These are phyloP conservation scores for Curvularia lunata DNA, from an alignment of 2,329 filamentous ascomycete species.

Conservation along the genomic window DNA sequence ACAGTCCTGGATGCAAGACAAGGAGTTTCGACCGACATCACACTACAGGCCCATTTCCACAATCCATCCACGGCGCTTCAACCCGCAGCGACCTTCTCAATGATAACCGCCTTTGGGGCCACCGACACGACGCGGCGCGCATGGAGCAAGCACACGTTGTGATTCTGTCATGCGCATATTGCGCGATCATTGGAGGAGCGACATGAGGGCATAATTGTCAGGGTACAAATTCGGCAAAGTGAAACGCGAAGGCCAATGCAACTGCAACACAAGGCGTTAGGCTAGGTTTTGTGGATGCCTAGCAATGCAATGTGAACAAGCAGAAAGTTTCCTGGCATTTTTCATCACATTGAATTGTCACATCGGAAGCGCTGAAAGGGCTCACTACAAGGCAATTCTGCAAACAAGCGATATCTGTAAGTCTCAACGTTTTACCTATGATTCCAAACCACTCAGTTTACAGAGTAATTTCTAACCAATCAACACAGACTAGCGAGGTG, in stretches of 20 bases:
- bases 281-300: slow-evolving; percentile 15
- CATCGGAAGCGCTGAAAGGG: slow-evolving; percentile 29
- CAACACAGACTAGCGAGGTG: background rate
- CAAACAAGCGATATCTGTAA: slow-evolving; percentile 11
- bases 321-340: background rate
- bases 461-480: slow-evolving; percentile 25
- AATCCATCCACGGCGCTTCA: slow-evolving; percentile 18
- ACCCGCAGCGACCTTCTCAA: slow-evolving; percentile 1
- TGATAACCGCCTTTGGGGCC: slow-evolving; percentile 22
- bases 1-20: background rate
- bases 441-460: slow-evolving; percentile 1
- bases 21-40: slow-evolving; percentile 2
- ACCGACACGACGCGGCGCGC: slow-evolving; percentile 10
- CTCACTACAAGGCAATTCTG: slow-evolving; percentile 21
- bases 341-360: slow-evolving; percentile 26
- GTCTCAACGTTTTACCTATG: slow-evolving; percentile 18
- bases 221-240: slow-evolving; percentile 26
- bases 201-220: slow-evolving; percentile 21
- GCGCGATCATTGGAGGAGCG: slow-evolving; percentile 25
- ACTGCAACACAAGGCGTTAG: slow-evolving; percentile 35
- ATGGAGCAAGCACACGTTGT: slow-evolving; percentile 8
- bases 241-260: slow-evolving; percentile 27
- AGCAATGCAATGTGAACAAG: slow-evolving; percentile 14
- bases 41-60: slow-evolving; percentile 19
- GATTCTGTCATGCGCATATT: slow-evolving; percentile 1